phyloP scores from a whole-genome alignment of 257 asterid genomes.

The Datura wrightii region DNA sequence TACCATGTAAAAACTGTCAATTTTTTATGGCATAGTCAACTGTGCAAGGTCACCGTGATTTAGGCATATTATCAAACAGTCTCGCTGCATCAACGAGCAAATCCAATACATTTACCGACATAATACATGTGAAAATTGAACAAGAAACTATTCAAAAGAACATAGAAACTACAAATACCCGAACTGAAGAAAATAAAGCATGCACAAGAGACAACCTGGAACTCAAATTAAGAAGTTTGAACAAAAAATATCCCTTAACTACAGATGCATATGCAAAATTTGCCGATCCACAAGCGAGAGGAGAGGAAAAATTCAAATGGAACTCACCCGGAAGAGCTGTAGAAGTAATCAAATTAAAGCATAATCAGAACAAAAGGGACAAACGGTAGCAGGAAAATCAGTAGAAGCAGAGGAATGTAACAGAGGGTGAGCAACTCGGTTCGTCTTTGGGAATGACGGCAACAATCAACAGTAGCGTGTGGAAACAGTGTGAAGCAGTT shows the following conservation, averaged over 20 bases:
- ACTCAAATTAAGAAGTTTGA: neutral
- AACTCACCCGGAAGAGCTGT: neutral
- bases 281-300: neutral
- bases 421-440: neutral
- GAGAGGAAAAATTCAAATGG: neutral
- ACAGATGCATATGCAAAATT: neutral
- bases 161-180: neutral
- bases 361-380: neutral
- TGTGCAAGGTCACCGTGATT: neutral
- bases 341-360: neutral
- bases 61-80: constrained; percentile 19
- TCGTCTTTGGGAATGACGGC: neutral
- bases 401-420: neutral
- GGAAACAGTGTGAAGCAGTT: neutral
- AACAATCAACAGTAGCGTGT: neutral
- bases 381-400: neutral
- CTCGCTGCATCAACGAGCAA: neutral
- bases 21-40: neutral
- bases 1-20: neutral
- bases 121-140: neutral
- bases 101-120: neutral
- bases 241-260: neutral
- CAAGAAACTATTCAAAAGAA: neutral
- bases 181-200: neutral
- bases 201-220: neutral